Conservation (phyloP, 805 yeast species). For the Zygosaccharomyces siamensis region DNA sequence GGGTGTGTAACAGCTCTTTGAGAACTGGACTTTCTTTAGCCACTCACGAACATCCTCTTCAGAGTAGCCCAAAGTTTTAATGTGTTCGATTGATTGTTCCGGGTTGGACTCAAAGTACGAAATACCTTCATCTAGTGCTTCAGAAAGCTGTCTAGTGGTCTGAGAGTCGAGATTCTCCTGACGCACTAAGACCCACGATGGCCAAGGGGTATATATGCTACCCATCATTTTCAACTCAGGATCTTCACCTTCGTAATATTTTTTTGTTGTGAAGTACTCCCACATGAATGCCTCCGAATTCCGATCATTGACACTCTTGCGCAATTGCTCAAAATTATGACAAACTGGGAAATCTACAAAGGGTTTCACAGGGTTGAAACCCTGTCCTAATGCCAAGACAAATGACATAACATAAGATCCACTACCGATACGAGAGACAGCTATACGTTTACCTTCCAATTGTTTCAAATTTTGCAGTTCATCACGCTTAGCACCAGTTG, state of each 20-base stretch:
- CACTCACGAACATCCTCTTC: constrained; percentile 74
- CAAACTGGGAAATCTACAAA: constrained; percentile 51
- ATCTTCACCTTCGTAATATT: constrained; percentile 58
- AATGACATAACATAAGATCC: constrained; percentile 91
- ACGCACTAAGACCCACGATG: constrained; percentile 81
- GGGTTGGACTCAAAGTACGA: constrained; percentile 53
- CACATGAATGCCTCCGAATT: constrained; percentile 87
- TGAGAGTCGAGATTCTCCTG: constrained; percentile 36
- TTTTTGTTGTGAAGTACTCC: constrained; percentile 88
- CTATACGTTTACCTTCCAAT: constrained; percentile 59
- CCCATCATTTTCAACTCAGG: constrained; percentile 80
- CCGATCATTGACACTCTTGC: constrained; percentile 69
- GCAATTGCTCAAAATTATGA: constrained; percentile 65
- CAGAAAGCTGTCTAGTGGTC: constrained; percentile 41
- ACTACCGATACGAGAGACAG: constrained; percentile 82
- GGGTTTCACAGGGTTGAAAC: constrained; percentile 45
- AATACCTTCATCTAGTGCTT: constrained; percentile 62
- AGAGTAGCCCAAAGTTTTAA: constrained; percentile 69
- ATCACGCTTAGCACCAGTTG: constrained; percentile 61
- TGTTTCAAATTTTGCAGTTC: constrained; percentile 50
- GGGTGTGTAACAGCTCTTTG: constrained; percentile 10
- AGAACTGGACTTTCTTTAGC: constrained; percentile 72
- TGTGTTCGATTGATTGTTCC: constrained; percentile 63
- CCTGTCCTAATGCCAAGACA: constrained; percentile 57
- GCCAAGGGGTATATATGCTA: constrained; percentile 93